Percentiles rank a stretch among this genome's conserved stretches.
phyloP scores from a whole-genome alignment of 2,329 filamentous ascomycete genomes.

The Penicillium expansum region DNA sequence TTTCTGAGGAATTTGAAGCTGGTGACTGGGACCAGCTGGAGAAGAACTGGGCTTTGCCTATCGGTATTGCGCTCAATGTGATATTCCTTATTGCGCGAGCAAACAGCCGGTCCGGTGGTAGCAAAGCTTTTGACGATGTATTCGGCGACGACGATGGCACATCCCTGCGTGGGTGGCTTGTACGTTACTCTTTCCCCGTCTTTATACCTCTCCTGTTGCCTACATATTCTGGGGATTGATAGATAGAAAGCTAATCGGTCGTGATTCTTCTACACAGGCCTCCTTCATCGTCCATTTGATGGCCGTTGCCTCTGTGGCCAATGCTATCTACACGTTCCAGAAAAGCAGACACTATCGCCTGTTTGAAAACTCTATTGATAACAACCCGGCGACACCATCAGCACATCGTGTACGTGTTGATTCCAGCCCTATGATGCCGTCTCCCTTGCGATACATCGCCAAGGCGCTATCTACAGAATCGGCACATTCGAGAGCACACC shows the following conservation, averaged over 20 bases:
- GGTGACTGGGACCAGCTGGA: conserved; percentile 81
- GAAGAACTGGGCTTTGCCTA: conserved; percentile 68
- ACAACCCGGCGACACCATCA: conserved; percentile 73
- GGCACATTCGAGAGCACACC: conserved; percentile 80
- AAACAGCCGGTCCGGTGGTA: conserved; percentile 59
- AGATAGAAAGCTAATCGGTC: not conserved
- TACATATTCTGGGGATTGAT: not conserved
- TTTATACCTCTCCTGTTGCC: not conserved
- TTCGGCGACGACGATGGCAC: conserved; percentile 67
- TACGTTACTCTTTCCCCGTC: conserved; percentile 39
- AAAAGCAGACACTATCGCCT: conserved; percentile 84
- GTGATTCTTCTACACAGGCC: conserved; percentile 48
- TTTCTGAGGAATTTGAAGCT: conserved; percentile 89
- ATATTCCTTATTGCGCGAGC: conserved; percentile 78
- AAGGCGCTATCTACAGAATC: conserved; percentile 65
- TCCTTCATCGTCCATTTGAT: conserved; percentile 70
- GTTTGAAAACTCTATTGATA: conserved; percentile 82
- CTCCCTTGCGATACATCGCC: conserved; percentile 73
- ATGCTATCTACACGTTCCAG: conserved; percentile 77
- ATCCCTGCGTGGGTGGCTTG: conserved; percentile 68
- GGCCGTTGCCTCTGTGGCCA: conserved; percentile 63
- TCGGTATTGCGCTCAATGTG: conserved; percentile 75
- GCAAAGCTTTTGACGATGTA: conserved; percentile 68
- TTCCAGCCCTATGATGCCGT: conserved; percentile 73
- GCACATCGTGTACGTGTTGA: conserved; percentile 85